Evolutionary conservation across 2,329 filamentous ascomycete genomes (phyloP).

Genomic region (Trichophyton simii): DNA sequence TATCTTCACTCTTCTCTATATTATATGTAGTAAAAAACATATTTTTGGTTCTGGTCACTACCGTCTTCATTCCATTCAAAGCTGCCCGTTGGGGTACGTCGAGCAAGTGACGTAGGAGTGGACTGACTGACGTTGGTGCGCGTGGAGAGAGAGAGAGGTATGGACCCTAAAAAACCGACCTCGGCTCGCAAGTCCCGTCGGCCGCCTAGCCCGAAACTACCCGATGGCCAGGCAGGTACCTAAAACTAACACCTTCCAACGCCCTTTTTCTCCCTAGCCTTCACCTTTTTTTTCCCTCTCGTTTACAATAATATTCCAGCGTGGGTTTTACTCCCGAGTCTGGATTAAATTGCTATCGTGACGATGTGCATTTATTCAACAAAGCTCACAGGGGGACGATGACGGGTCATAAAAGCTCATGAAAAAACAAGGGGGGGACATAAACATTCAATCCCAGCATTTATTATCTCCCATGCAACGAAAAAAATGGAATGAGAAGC

Average conservation of each 20-base stretch:
- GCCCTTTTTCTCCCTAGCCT: background rate
- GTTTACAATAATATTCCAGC: background rate
- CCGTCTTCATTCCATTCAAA: background rate
- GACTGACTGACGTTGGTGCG: too few relatives aligned
- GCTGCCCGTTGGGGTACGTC: too few relatives aligned
- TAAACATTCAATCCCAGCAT: background rate
- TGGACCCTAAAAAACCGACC: background rate
- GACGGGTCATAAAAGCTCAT: background rate
- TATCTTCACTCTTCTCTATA: background rate
- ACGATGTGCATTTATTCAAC: background rate
- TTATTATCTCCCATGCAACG: conserved; percentile 2
- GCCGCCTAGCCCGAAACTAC: background rate
- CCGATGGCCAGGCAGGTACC: background rate
- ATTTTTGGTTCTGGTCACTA: background rate
- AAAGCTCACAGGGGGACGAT: background rate
- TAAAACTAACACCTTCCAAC: too few relatives aligned
- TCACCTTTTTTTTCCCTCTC: background rate
- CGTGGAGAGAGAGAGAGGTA: too few relatives aligned
- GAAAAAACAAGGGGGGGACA: background rate
- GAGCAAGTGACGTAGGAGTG: too few relatives aligned
- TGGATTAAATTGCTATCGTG: background rate
- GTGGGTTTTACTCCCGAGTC: background rate
- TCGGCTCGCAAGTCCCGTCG: background rate
- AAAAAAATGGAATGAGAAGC: background rate
- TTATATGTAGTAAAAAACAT: background rate